phyloP scores from a whole-genome alignment of 2,329 filamentous ascomycete genomes.

The Cladophialophora immunda region DNA sequence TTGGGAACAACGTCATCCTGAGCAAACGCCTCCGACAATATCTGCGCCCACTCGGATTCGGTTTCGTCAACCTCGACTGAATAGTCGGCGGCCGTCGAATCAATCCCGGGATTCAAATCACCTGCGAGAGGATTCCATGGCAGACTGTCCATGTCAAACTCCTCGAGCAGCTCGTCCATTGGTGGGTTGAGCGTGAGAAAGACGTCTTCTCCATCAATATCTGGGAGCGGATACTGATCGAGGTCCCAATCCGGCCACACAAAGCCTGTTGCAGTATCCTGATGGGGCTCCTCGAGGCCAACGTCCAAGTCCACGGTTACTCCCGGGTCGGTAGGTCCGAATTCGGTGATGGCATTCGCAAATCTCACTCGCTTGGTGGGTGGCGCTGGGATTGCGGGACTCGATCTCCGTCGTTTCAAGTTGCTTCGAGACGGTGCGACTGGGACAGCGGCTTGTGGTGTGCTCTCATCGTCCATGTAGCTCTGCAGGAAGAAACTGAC shows the following conservation, averaged over 20 bases:
- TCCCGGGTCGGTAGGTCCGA: background rate
- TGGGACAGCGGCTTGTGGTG: background rate
- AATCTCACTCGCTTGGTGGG: conserved; percentile 7
- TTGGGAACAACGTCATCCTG: background rate
- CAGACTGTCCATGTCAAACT: background rate
- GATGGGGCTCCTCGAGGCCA: background rate
- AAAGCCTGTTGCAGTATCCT: background rate
- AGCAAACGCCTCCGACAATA: background rate
- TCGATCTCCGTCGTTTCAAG: background rate
- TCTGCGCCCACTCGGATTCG: background rate
- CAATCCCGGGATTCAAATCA: background rate
- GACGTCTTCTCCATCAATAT: background rate
- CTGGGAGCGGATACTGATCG: background rate
- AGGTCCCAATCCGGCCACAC: background rate
- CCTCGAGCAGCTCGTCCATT: background rate
- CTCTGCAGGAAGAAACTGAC: background rate
- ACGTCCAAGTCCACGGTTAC: background rate
- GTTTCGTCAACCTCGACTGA: background rate
- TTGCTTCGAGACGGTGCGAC: background rate
- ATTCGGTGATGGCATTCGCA: background rate
- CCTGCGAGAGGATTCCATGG: background rate
- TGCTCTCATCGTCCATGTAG: background rate
- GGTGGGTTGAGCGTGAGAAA: background rate
- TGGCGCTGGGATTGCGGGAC: background rate
- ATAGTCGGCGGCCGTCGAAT: background rate